Conservation (phyloP, 2,329 filamentous ascomycete genomes). For the Akanthomyces muscarius region DNA sequence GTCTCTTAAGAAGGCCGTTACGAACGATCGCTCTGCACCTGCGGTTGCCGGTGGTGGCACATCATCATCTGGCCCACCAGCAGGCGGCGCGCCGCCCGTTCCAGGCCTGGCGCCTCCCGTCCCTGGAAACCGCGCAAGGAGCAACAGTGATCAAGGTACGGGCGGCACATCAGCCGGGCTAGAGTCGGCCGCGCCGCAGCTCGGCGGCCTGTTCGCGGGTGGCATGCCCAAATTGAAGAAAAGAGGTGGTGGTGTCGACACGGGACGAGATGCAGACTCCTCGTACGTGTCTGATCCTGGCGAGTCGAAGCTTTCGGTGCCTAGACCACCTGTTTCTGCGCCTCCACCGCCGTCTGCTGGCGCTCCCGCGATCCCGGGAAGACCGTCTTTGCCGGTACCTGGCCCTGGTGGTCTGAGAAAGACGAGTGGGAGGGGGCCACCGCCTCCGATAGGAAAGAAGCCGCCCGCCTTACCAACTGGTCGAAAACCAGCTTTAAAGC, state of each 20-base stretch:
- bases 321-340: constrained; percentile 48
- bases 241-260: constrained; percentile 73
- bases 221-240: constrained; percentile 96
- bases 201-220: constrained; percentile 84
- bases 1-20: constrained; percentile 76
- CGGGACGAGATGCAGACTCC: constrained; percentile 55
- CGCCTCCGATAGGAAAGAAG: constrained; percentile 75
- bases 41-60: constrained; percentile 41
- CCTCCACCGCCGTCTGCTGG: constrained; percentile 55
- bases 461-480: constrained; percentile 59
- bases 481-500: constrained; percentile 50
- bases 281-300: constrained; percentile 79
- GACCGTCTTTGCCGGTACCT: constrained; percentile 47
- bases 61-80: constrained; percentile 49
- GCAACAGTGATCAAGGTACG: constrained; percentile 72
- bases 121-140: constrained; percentile 67
- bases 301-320: constrained; percentile 28
- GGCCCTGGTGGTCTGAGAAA: constrained; percentile 53
- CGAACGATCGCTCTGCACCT: constrained; percentile 90
- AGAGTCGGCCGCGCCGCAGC: constrained; percentile 64
- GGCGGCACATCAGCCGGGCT: constrained; percentile 36
- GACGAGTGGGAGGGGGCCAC: constrained; percentile 62
- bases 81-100: constrained; percentile 78
- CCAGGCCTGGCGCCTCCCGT: constrained; percentile 71
- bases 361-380: constrained; percentile 56